These are phyloP conservation scores for Didymella keratinophila DNA, from an alignment of 2,329 filamentous ascomycete genomes.

Conservation along the genomic window DNA sequence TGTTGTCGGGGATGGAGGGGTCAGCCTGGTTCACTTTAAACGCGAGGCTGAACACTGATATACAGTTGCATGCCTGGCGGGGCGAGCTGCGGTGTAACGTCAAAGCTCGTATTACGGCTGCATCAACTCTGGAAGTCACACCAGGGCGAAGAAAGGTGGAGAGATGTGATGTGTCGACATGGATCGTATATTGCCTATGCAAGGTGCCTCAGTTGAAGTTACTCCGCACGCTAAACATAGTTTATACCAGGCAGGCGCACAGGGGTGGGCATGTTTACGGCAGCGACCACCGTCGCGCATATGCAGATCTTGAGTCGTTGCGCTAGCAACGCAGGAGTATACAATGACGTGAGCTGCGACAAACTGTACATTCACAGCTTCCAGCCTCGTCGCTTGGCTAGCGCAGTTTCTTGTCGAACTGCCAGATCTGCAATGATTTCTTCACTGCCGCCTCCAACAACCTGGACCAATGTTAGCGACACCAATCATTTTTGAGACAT, in stretches of 20 bases:
- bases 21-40: not conserved
- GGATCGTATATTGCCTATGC: constrained; percentile 11
- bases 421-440: constrained; percentile 63
- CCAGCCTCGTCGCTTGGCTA: constrained; percentile 55
- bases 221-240: constrained; percentile 5
- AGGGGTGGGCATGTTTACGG: constrained; percentile 13
- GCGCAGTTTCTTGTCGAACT: constrained; percentile 57
- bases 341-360: not conserved
- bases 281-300: constrained; percentile 5
- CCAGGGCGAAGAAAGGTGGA: constrained; percentile 17
- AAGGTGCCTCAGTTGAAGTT: constrained; percentile 10
- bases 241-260: constrained; percentile 4
- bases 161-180: constrained; percentile 11
- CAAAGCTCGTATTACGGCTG: constrained; percentile 5
- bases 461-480: constrained; percentile 25
- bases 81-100: constrained; percentile 15
- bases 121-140: constrained; percentile 14
- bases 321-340: not conserved
- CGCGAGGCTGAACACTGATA: constrained; percentile 7
- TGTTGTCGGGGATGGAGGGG: not conserved
- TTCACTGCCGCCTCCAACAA: constrained; percentile 63
- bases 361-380: constrained; percentile 46
- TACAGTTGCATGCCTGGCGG: constrained; percentile 8
- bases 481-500: no score
- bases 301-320: constrained; percentile 8